Evolutionary conservation across 768 basidiomycete genomes (phyloP).

Genomic region (Pholiota molesta): DNA sequence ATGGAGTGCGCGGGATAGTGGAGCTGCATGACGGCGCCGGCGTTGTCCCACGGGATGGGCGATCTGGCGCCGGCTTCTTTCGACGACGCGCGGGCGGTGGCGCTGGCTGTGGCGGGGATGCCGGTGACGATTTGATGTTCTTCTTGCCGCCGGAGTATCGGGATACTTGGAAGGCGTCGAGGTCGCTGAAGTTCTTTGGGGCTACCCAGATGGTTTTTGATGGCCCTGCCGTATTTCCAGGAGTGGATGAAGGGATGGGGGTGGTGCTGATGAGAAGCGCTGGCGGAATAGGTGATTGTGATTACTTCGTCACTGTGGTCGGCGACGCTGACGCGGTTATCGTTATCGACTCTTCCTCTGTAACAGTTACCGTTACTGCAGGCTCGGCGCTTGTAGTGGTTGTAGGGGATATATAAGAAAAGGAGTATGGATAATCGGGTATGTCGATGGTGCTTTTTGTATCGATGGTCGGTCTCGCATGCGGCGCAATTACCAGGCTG

Average conservation of each 20-base stretch:
- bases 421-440: constrained; percentile 23
- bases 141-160: constrained; percentile 53
- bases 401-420: constrained; percentile 15
- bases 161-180: constrained; percentile 61
- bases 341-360: constrained; percentile 20
- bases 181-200: constrained; percentile 57
- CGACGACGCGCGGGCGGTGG: constrained; percentile 17
- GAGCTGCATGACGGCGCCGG: constrained; percentile 56
- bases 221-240: constrained; percentile 3
- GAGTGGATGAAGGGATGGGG: constrained; percentile 4
- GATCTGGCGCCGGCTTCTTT: constrained; percentile 8
- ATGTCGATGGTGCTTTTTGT: background rate
- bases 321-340: constrained; percentile 17
- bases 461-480: background rate
- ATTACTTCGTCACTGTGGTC: constrained; percentile 24
- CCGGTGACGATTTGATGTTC: constrained; percentile 60
- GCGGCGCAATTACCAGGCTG: constrained; percentile 15
- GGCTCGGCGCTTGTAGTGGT: background rate
- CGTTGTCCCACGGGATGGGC: constrained; percentile 21
- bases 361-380: constrained; percentile 20
- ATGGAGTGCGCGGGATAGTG: constrained; percentile 70
- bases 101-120: constrained; percentile 41
- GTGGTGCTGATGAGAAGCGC: constrained; percentile 13
- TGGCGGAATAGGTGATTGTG: constrained; percentile 23
- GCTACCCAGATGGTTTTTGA: constrained; percentile 47